phyloP scores from a whole-genome alignment of 139 green algal species.

The Pseudopediastrum boryanum region DNA sequence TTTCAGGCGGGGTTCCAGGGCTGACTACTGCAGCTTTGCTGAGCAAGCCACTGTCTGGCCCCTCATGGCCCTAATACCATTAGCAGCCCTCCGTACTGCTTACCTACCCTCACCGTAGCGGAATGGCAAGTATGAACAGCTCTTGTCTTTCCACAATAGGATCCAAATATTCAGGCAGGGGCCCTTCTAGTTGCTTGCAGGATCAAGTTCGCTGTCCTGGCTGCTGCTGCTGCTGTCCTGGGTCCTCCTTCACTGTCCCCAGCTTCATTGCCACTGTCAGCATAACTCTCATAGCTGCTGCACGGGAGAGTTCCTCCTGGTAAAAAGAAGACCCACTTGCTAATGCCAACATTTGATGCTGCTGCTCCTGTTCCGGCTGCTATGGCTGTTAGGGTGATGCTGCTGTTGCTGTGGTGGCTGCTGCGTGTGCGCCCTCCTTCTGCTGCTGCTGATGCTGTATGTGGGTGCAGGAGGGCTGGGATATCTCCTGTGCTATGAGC shows the following conservation, averaged over 20 bases:
- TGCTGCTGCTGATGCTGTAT: conserved; percentile 8
- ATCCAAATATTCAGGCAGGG: neutral
- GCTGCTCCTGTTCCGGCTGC: too few species aligned
- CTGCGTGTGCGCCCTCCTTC: neutral
- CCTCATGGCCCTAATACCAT: too few species aligned
- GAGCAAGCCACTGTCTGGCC: neutral
- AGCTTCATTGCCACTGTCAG: too few species aligned
- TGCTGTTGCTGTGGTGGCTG: neutral
- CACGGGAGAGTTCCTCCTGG: too few species aligned
- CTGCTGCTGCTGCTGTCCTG: conserved; percentile 28
- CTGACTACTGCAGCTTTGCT: neutral
- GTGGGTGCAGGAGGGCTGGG: neutral
- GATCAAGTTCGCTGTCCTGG: neutral
- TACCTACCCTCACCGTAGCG: conserved; percentile 20
- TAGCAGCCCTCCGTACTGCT: neutral
- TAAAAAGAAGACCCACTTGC: too few species aligned
- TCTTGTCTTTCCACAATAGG: conserved; percentile 11
- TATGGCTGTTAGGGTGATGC: too few species aligned
- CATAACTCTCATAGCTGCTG: too few species aligned
- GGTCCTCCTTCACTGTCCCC: too few species aligned
- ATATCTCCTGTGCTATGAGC: neutral
- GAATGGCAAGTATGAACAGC: conserved; percentile 35
- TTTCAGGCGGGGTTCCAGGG: neutral
- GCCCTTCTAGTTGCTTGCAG: neutral
- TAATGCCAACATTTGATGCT: too few species aligned